Conservation (phyloP, 1,284 basidiomycete genomes). For the Fomitopsis palustris region DNA sequence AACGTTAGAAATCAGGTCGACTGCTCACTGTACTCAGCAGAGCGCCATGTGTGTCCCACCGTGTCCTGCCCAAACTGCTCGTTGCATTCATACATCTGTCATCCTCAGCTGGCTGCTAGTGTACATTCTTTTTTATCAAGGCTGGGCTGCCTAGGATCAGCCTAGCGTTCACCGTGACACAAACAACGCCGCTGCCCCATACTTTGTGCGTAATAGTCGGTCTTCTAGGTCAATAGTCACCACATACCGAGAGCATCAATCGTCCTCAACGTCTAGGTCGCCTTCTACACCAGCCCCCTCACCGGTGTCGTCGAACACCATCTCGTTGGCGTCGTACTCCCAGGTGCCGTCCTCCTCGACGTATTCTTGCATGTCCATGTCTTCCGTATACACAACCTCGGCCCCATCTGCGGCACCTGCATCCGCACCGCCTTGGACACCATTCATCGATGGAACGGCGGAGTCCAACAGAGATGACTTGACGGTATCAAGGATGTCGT, state of each 20-base stretch:
- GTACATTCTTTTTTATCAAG: too few species aligned
- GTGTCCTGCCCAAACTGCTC: too few species aligned
- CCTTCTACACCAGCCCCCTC: conserved; percentile 68
- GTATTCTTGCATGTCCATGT: conserved; percentile 22
- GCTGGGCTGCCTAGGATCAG: too few species aligned
- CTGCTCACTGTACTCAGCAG: too few species aligned
- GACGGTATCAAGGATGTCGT: conserved; percentile 64
- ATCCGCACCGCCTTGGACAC: not conserved
- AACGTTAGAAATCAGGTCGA: too few species aligned
- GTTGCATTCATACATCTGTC: too few species aligned
- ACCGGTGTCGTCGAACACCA: conserved; percentile 61
- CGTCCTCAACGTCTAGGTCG: conserved; percentile 70
- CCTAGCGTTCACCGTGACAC: too few species aligned
- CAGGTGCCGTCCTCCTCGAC: conserved; percentile 31
- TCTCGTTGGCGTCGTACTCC: conserved; percentile 37
- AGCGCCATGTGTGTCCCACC: too few species aligned
- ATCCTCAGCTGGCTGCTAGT: too few species aligned
- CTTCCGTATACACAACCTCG: conserved; percentile 14
- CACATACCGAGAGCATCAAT: conserved; percentile 21
- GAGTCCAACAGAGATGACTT: conserved; percentile 41
- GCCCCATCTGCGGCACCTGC: conserved; percentile 1
- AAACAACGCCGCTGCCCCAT: too few species aligned
- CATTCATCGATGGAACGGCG: conserved; percentile 2
- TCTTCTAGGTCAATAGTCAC: not conserved
- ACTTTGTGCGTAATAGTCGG: not conserved